Evolutionary conservation across 1,284 basidiomycete species (phyloP).

Genomic region (Volvariella volvacea): DNA sequence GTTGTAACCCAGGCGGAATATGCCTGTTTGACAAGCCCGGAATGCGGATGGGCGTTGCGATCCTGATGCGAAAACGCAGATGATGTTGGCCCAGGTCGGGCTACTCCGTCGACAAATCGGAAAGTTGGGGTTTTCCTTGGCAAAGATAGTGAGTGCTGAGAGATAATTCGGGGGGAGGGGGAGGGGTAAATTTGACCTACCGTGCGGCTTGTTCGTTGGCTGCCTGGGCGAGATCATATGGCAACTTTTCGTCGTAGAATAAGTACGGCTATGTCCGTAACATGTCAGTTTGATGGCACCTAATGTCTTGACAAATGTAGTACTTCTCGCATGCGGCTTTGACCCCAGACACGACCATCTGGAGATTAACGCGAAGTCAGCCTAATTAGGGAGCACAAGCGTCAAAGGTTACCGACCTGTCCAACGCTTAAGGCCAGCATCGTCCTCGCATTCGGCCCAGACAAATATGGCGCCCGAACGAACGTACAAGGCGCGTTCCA

Average conservation of each 20-base stretch:
- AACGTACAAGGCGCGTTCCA: conserved; percentile 48
- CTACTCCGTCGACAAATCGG: conserved; percentile 52
- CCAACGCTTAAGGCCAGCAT: conserved; percentile 53
- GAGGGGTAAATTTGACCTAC: conserved; percentile 22
- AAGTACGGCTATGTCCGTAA: conserved; percentile 43
- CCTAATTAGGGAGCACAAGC: not conserved
- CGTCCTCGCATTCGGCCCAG: conserved; percentile 62
- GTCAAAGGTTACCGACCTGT: conserved; percentile 25
- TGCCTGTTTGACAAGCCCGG: conserved; percentile 55
- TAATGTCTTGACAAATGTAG: conserved; percentile 12
- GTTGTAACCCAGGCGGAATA: conserved; percentile 57
- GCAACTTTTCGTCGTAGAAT: conserved; percentile 58
- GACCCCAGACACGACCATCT: conserved; percentile 62
- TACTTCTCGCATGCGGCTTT: conserved; percentile 59
- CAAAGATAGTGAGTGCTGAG: conserved; percentile 12
- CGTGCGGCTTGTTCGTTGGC: conserved; percentile 29
- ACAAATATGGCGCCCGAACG: conserved; percentile 57
- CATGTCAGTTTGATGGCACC: conserved; percentile 3
- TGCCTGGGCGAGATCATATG: conserved; percentile 32
- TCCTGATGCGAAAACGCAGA: conserved; percentile 55
- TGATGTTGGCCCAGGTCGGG: conserved; percentile 39
- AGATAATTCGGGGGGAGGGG: too few relatives aligned
- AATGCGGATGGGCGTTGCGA: conserved; percentile 42
- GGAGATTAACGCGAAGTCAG: conserved; percentile 1
- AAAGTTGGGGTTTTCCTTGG: conserved; percentile 34